A percentile compares a stretch with the other conserved stretches of the same genome.
phyloP scores from a whole-genome alignment of 2,329 filamentous ascomycete species.

The Reticulascus tulasneorum region DNA sequence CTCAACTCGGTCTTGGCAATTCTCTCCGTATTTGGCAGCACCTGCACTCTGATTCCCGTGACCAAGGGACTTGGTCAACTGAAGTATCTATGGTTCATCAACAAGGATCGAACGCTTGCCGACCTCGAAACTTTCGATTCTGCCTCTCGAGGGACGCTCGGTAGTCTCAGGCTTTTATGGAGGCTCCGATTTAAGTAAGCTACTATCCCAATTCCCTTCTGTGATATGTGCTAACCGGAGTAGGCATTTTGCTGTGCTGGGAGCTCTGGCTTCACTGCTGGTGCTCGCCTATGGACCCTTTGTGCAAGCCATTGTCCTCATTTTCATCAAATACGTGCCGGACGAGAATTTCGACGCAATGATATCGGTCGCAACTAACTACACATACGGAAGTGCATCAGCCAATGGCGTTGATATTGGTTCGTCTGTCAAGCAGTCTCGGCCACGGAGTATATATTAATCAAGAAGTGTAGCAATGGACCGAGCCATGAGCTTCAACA shows the following conservation, averaged over 20 bases:
- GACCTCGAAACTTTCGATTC: conserved; percentile 9
- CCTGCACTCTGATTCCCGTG: conserved; percentile 10
- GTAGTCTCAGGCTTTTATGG: conserved; percentile 7
- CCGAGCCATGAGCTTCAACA: too few species aligned
- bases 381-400: too few species aligned
- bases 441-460: too few species aligned
- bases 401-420: too few species aligned
- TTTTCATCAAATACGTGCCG: background rate
- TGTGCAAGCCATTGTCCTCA: conserved; percentile 5
- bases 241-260: conserved; percentile 7
- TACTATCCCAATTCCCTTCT: too few species aligned
- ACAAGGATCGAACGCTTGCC: conserved; percentile 7
- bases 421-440: too few species aligned
- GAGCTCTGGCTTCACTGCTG: conserved; percentile 7
- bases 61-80: conserved; percentile 6
- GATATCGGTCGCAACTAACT: too few species aligned
- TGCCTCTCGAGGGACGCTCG: conserved; percentile 6
- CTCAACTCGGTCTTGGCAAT: conserved; percentile 8
- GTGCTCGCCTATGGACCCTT: conserved; percentile 9
- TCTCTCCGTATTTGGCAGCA: conserved; percentile 5
- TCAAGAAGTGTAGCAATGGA: too few species aligned
- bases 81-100: conserved; percentile 10
- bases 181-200: conserved; percentile 9
- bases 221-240: background rate
- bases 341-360: too few species aligned